Conservation (phyloP, 176 grass and related monocot genomes). For the Zoysia japonica region DNA sequence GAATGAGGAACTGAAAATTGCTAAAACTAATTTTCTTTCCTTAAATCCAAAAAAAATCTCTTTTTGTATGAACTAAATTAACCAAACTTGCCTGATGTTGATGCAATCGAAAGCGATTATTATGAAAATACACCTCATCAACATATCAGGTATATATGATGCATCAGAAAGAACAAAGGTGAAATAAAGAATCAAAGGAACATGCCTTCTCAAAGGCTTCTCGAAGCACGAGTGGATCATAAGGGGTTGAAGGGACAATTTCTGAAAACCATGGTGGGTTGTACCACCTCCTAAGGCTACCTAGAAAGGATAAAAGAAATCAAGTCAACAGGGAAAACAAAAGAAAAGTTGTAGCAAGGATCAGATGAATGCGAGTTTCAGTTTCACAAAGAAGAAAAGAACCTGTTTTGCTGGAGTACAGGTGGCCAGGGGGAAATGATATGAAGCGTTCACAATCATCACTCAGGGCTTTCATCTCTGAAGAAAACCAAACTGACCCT, state of each 20-base stretch:
- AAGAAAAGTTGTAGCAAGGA: conserved; percentile 24
- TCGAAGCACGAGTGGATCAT: conserved; percentile 69
- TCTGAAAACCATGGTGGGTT: conserved; percentile 93
- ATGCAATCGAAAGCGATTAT: background rate
- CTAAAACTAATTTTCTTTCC: too few relatives aligned
- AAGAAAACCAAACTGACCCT: conserved; percentile 98
- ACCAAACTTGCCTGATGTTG: too few relatives aligned
- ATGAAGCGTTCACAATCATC: conserved; percentile 98
- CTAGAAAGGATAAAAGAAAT: conserved; percentile 42
- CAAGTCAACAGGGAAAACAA: conserved; percentile 22
- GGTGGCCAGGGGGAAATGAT: conserved; percentile 88
- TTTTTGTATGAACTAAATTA: too few relatives aligned
- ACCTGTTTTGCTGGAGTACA: conserved; percentile 98
- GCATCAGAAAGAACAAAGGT: conserved; percentile 27
- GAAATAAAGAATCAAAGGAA: background rate
- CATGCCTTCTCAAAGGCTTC: conserved; percentile 87
- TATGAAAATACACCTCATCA: background rate
- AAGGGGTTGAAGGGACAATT: conserved; percentile 76
- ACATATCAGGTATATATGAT: conserved; percentile 7
- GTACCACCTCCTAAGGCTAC: conserved; percentile 85
- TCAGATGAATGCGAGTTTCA: conserved; percentile 2
- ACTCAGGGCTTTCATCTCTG: conserved; percentile 98
- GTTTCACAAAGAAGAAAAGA: conserved; percentile 22
- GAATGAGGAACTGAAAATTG: too few relatives aligned
- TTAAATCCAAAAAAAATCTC: too few relatives aligned